phyloP scores from a whole-genome alignment of 2,329 filamentous ascomycete genomes.

The Sporothrix protearum region DNA sequence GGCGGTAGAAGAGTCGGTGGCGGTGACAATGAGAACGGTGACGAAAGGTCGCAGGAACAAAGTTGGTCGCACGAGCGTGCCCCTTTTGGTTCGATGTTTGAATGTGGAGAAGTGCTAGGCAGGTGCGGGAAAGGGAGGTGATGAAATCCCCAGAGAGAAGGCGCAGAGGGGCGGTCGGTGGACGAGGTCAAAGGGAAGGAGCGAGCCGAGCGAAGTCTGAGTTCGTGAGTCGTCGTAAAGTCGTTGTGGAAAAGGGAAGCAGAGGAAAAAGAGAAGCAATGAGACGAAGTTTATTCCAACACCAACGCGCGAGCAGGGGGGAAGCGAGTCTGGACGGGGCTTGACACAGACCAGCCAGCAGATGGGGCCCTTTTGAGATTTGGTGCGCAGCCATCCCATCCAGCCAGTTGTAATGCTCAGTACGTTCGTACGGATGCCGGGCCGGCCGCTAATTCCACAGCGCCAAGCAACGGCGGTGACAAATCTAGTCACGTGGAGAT shows the following conservation, averaged over 20 bases:
- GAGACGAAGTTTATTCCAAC: constrained; percentile 8
- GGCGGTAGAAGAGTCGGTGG: no score
- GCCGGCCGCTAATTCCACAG: constrained; percentile 9
- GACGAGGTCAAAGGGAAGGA: not conserved
- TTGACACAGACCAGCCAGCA: no score
- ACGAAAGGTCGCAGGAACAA: not conserved
- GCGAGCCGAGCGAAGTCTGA: not conserved
- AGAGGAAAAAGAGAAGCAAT: not conserved
- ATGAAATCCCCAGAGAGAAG: not conserved
- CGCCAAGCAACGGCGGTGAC: not conserved
- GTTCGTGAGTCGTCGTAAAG: not conserved
- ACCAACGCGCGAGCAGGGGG: constrained; percentile 12
- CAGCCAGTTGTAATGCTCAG: no score
- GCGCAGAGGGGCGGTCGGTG: not conserved
- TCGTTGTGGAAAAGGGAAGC: not conserved
- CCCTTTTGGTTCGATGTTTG: constrained; percentile 11
- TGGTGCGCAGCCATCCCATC: constrained; percentile 16
- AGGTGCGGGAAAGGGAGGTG: not conserved
- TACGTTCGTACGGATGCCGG: constrained; percentile 7
- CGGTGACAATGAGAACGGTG: not conserved
- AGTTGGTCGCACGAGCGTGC: constrained; percentile 9
- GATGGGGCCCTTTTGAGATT: not conserved
- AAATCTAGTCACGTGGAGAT: constrained; percentile 26
- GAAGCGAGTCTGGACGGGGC: constrained; percentile 15
- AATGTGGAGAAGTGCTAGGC: constrained; percentile 11